These are phyloP conservation scores for Crithidia acanthocephali DNA, from an alignment of 208 protist genomes.

Conservation along the genomic window DNA sequence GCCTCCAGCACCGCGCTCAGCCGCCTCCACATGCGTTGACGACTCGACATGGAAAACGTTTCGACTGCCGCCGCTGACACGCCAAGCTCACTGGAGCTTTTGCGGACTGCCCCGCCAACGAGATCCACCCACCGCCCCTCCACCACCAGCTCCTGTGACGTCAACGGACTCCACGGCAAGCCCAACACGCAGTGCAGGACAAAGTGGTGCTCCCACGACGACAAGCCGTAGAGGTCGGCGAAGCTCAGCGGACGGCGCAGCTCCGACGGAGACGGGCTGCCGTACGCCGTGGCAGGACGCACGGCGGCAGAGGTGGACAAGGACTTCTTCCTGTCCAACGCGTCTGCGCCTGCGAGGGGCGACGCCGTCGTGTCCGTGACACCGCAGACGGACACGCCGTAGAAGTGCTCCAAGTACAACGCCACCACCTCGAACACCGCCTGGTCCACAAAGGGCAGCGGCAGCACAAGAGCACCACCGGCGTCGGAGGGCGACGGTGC, in stretches of 20 bases:
- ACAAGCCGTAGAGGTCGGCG: constrained; percentile 61
- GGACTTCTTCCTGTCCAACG: neutral
- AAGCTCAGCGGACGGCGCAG: constrained; percentile 46
- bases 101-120: constrained; percentile 11
- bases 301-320: neutral
- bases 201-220: constrained; percentile 65
- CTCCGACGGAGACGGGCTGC: neutral
- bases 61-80: neutral
- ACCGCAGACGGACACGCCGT: constrained; percentile 24
- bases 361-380: neutral
- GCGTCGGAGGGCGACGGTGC: neutral
- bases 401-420: constrained; percentile 80
- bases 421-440: constrained; percentile 58
- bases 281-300: neutral
- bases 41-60: constrained; percentile 20
- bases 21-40: constrained; percentile 35
- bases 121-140: constrained; percentile 62
- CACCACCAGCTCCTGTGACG: constrained; percentile 8
- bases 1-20: constrained; percentile 59
- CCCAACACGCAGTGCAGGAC: constrained; percentile 52
- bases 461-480: constrained; percentile 21
- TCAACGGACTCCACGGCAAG: constrained; percentile 20
- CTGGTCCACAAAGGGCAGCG: constrained; percentile 42
- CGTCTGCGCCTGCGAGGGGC: neutral
- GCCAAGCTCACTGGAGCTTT: neutral